Base-by-base conservation (phyloP, 352 stramenopile genomes). In the Hyaloperonospora brassicae region DNA sequence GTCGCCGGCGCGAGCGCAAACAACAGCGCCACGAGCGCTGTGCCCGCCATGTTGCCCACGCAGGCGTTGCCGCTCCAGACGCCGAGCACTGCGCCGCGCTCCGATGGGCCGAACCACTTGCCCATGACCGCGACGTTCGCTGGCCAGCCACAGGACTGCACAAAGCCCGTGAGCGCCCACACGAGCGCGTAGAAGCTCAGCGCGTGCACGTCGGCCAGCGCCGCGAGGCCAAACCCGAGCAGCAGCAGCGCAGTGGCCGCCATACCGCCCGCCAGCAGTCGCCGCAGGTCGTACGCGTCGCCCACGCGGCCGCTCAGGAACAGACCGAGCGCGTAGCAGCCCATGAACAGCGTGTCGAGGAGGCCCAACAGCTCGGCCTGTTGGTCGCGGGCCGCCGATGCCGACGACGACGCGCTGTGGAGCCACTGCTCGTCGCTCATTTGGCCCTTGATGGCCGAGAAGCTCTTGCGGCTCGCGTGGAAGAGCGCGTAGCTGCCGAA, bases 1-100 rank as follows among this genome's bases (percentile, higher is more conserved):
- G 77, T 86, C 38, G 76, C 72, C 47, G 84, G 70, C 22, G 95
- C 76, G 12, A 86, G 50, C 34, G 80, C 81, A 50, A 93, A 90
- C 71, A 94, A 87, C 9, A 79, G 11, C 0, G 81, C 68, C 11
- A 92, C 80, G 9, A 94, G 55, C 10, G 97, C 67, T 12, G 90
- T 95, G 51, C 93, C 93, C 41, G 95, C 84, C 57, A 98, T 97
- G 68, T 98, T 97, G 40, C 95, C 95, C 25, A 95, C 80, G 67
- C 96, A 98, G 42, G 96, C 93, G 68, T 98, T 97, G 51, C 93
- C 97, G 48, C 93, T 98, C 95, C 93, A 98, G 45, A 97, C 79
- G 6, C 93, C 93, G 59, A 97, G 96, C 35, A 98, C 73, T 1
- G 81, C 81, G 5, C 86, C 83, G 10, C 85, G 81, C 50, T 95